Conservation (phyloP, 2,329 filamentous ascomycete genomes). For the Penicillium sp. region DNA sequence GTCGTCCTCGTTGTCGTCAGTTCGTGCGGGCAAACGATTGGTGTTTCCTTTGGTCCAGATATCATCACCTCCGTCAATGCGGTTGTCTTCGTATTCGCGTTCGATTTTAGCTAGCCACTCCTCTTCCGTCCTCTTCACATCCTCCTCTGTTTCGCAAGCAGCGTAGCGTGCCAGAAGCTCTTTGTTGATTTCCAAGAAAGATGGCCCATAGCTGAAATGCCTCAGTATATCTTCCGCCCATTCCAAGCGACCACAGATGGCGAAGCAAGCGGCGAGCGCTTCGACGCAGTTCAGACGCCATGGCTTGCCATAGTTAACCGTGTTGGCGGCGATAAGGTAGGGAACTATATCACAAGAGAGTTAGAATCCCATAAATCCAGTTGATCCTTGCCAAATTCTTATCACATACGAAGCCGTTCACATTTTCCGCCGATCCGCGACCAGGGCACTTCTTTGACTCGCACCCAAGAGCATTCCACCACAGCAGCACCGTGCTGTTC, state of each 20-base stretch:
- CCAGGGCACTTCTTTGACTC: slow-evolving; percentile 86
- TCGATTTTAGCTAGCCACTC: slow-evolving; percentile 86
- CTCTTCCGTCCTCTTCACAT: slow-evolving; percentile 72
- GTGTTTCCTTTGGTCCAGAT: slow-evolving; percentile 87
- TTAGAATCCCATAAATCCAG: not conserved
- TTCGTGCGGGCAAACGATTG: slow-evolving; percentile 53
- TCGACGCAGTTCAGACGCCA: slow-evolving; percentile 95
- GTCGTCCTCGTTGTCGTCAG: slow-evolving; percentile 46
- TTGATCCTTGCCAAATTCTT: not conserved
- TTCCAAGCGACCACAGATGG: slow-evolving; percentile 80
- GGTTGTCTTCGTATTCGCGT: slow-evolving; percentile 73
- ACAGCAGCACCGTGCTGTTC: slow-evolving; percentile 88
- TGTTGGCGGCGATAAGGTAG: slow-evolving; percentile 92
- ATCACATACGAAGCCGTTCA: slow-evolving; percentile 57
- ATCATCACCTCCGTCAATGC: slow-evolving; percentile 56
- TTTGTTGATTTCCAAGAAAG: slow-evolving; percentile 84
- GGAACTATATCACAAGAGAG: slow-evolving; percentile 47
- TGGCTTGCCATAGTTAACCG: slow-evolving; percentile 92
- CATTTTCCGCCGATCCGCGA: slow-evolving; percentile 84
- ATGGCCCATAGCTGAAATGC: slow-evolving; percentile 77
- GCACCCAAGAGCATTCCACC: slow-evolving; percentile 94
- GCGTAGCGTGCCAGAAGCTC: slow-evolving; percentile 76
- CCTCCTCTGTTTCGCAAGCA: slow-evolving; percentile 69
- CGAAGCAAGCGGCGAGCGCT: slow-evolving; percentile 83
- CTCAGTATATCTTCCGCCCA: slow-evolving; percentile 79